Conservation (phyloP, 2,329 filamentous ascomycete species). For the Epichloe gansuensis region DNA sequence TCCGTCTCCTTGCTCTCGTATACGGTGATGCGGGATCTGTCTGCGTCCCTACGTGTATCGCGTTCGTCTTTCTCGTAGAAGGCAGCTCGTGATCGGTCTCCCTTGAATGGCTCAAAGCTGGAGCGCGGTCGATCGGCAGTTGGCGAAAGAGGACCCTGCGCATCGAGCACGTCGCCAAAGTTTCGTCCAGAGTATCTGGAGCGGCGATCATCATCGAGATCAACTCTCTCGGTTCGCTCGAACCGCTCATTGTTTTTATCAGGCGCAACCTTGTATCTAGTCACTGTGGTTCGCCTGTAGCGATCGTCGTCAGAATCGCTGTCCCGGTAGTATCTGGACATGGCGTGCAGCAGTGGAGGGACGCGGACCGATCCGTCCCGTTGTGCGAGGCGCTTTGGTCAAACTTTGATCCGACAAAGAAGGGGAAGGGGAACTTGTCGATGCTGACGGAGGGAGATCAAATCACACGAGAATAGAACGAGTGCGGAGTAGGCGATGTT, state of each 20-base stretch:
- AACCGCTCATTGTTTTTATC: slow-evolving; percentile 28
- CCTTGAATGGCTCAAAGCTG: slow-evolving; percentile 30
- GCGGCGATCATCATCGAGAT: slow-evolving; percentile 34
- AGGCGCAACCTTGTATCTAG: slow-evolving; percentile 39
- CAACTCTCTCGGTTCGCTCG: slow-evolving; percentile 26
- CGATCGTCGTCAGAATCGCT: slow-evolving; percentile 31
- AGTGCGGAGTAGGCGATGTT: too few relatives aligned
- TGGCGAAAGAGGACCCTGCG: slow-evolving; percentile 25
- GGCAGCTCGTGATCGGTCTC: slow-evolving; percentile 25
- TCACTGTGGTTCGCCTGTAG: slow-evolving; percentile 35
- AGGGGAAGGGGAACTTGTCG: background rate
- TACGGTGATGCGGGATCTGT: slow-evolving; percentile 20
- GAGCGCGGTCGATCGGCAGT: slow-evolving; percentile 38
- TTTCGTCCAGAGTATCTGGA: slow-evolving; percentile 31
- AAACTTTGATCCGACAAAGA: slow-evolving; percentile 2
- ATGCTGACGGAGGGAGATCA: background rate
- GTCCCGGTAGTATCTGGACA: slow-evolving; percentile 23
- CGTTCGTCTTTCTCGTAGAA: slow-evolving; percentile 36
- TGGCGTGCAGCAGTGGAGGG: slow-evolving; percentile 16
- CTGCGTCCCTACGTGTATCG: slow-evolving; percentile 16
- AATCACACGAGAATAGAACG: background rate
- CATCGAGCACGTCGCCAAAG: slow-evolving; percentile 30
- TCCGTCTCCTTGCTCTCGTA: slow-evolving; percentile 23
- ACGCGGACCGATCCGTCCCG: slow-evolving; percentile 7
- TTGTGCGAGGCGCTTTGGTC: slow-evolving; percentile 4